Evolutionary conservation across 768 basidiomycete genomes (phyloP), one percentile per base, ranked within the genome.

Genomic region (Mycena galericulata): DNA sequence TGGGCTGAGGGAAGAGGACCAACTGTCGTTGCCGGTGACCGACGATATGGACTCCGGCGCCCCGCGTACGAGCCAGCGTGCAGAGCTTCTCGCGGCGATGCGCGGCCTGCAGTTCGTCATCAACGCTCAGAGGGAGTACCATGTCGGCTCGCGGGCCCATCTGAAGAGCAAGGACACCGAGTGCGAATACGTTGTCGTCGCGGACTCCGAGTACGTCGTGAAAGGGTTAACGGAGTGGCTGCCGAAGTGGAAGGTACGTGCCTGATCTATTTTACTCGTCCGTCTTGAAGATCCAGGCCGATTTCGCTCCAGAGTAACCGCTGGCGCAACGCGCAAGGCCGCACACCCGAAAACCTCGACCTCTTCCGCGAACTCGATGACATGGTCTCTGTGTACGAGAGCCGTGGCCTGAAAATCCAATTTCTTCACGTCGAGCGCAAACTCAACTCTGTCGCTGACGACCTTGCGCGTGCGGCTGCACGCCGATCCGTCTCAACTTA

Each of bases 201-300:
- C 77, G 6, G 79, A 81, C 67, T 80, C 79, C 1, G 79, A 80
- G 61, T 81, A 80, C 46, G 79, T 81, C 20, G 76, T 78, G 36
- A 75, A 73, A 43, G 80, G 79, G 4, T 79, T 80, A 53, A 79
- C 80, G 1, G 75, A 82, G 65, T 81, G 78, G 79, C 68, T 79
- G 51, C 79, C 76, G 4, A n/a, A 32, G 32, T 82, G 79, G 79
- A 76, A 77, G 75, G 79, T 77, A 38, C 22, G 71, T n/a, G n/a
- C 63, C 26, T 9, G 34, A 2, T 17, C 20, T 20, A 53, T 10
- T 6, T 3, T 3, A 18, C 41, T 17, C 38, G 18, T 6, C 8
- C 36, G 10, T 24, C 27, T 24, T 20, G 40, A 36, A 54, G 49
- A 4, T 56, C 22, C 20, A 26, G 20, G 7, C 30, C 34, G 1